These are phyloP conservation scores for Ammopiptanthus mongolicus DNA, from an alignment of 306 rosid genomes.

Conservation along the genomic window DNA sequence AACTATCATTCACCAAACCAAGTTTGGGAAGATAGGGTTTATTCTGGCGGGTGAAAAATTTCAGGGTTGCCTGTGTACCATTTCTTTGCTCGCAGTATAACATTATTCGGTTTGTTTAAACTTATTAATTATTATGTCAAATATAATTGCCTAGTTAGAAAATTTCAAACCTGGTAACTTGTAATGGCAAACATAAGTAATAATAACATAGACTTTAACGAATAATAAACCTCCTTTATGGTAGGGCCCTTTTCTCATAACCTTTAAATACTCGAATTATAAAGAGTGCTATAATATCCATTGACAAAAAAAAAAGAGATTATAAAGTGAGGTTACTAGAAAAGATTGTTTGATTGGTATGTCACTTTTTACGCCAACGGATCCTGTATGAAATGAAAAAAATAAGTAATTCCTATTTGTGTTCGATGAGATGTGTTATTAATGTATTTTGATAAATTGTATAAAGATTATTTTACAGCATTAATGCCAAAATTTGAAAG, in stretches of 20 bases:
- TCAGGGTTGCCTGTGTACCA: neutral
- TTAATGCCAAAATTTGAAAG: neutral
- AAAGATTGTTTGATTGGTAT: slow-evolving; percentile 24
- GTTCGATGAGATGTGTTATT: neutral
- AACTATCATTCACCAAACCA: neutral
- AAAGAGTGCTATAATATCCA: neutral
- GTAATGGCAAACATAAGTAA: slow-evolving; percentile 45
- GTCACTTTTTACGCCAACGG: slow-evolving; percentile 20
- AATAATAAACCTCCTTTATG: slow-evolving; percentile 18
- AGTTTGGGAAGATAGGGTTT: neutral
- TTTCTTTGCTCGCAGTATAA: neutral
- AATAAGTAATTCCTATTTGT: neutral
- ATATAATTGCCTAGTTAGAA: slow-evolving; percentile 31
- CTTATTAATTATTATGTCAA: slow-evolving; percentile 19
- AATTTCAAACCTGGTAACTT: slow-evolving; percentile 27
- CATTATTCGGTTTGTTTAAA: slow-evolving; percentile 17
- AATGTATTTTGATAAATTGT: neutral
- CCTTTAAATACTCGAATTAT: slow-evolving; percentile 7
- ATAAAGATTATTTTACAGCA: neutral
- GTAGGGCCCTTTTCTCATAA: slow-evolving; percentile 32
- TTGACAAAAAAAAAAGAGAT: neutral
- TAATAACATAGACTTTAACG: slow-evolving; percentile 41
- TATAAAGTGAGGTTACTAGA: slow-evolving; percentile 11
- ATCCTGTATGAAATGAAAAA: neutral
- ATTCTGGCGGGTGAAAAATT: neutral